Percentiles rank a stretch among this genome's conserved stretches.
phyloP scores from a whole-genome alignment of 306 rosid species.

The Vigna nakashimae region DNA sequence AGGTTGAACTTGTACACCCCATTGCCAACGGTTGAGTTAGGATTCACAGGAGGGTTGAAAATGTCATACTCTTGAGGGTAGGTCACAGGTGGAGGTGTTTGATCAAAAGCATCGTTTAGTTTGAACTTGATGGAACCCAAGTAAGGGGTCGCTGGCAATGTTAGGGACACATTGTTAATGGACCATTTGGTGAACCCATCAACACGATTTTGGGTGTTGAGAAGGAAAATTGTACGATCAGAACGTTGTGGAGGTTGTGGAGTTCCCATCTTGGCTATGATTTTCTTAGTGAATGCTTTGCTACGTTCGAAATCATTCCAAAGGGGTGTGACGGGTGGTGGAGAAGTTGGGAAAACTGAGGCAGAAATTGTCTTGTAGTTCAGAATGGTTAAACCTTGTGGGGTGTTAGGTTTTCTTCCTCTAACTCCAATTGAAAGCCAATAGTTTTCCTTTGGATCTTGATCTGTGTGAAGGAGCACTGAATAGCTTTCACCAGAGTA shows the following conservation, averaged over 20 bases:
- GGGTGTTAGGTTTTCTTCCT: conserved; percentile 68
- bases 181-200: conserved; percentile 75
- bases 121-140: conserved; percentile 57
- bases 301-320: conserved; percentile 73
- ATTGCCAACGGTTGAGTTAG: conserved; percentile 50
- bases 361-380: conserved; percentile 64
- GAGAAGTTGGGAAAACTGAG: conserved; percentile 65
- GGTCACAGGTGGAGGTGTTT: conserved; percentile 52
- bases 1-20: conserved; percentile 60
- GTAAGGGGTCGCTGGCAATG: conserved; percentile 73
- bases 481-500: conserved; percentile 90
- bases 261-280: conserved; percentile 65
- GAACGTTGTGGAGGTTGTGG: conserved; percentile 61
- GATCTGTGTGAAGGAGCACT: conserved; percentile 70
- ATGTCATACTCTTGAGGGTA: conserved; percentile 56
- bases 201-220: conserved; percentile 75
- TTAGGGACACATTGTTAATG: conserved; percentile 71
- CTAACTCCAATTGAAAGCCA: conserved; percentile 77
- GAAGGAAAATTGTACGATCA: conserved; percentile 63
- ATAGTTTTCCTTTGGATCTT: conserved; percentile 69
- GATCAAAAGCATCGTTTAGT: conserved; percentile 45
- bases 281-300: conserved; percentile 62
- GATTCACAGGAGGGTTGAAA: conserved; percentile 50
- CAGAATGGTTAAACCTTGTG: conserved; percentile 66
- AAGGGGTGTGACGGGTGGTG: conserved; percentile 67